A percentile compares a stretch with the other conserved stretches of the same genome.
These are phyloP conservation scores for Abrus pulchellus DNA, from an alignment of 306 rosid species.

Conservation along the genomic window DNA sequence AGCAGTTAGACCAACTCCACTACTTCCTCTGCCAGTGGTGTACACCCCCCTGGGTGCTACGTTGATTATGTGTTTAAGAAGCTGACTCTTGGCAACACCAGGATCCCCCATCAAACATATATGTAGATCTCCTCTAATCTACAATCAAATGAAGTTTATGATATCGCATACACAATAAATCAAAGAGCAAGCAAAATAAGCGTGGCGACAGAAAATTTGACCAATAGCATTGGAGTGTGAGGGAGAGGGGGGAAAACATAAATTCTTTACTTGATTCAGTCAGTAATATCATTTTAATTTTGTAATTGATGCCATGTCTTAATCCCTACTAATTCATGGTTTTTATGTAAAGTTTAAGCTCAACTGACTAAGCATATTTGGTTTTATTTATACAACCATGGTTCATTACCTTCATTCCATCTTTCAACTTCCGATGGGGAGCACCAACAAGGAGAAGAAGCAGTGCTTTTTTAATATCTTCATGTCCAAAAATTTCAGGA, in stretches of 20 bases:
- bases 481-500: constrained; percentile 99
- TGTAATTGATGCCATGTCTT: constrained; percentile 5
- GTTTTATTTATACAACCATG: constrained; percentile 13
- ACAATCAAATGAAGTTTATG: constrained; percentile 45
- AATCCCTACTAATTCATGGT: constrained; percentile 24
- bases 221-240: constrained; percentile 10
- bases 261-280: not conserved
- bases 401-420: constrained; percentile 90
- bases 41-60: constrained; percentile 98
- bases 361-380: not conserved
- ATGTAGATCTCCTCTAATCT: constrained; percentile 99
- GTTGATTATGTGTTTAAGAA: constrained; percentile 92
- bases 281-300: constrained; percentile 11
- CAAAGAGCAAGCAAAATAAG: constrained; percentile 20
- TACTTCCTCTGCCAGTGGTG: constrained; percentile 98
- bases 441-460: constrained; percentile 98
- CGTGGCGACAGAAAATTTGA: not conserved
- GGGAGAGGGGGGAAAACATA: constrained; percentile 1
- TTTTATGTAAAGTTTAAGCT: constrained; percentile 18
- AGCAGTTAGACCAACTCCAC: constrained; percentile 99
- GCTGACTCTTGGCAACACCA: constrained; percentile 99
- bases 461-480: constrained; percentile 90
- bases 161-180: constrained; percentile 6
- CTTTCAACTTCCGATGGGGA: constrained; percentile 89
- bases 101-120: constrained; percentile 99